phyloP scores from a whole-genome alignment of 1,284 basidiomycete species.

The Marasmius sp. region DNA sequence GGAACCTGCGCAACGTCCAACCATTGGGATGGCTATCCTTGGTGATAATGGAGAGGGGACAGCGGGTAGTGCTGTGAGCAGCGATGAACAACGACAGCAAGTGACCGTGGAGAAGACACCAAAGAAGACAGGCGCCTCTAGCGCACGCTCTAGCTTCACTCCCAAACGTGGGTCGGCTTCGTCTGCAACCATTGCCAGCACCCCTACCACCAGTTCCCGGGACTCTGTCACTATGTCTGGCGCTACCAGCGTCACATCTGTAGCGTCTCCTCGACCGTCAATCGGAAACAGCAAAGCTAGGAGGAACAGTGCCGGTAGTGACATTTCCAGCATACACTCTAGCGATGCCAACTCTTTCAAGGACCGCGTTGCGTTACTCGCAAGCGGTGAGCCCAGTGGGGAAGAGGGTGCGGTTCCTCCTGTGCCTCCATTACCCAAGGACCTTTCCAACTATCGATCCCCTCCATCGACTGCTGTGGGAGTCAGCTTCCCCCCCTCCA shows the following conservation, averaged over 20 bases:
- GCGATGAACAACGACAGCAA: constrained; percentile 46
- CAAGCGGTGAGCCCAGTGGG: constrained; percentile 48
- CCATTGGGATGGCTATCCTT: constrained; percentile 36
- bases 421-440: constrained; percentile 95
- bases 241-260: constrained; percentile 75
- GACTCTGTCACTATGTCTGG: constrained; percentile 81
- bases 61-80: constrained; percentile 41
- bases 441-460: constrained; percentile 77
- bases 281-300: constrained; percentile 49
- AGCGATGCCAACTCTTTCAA: constrained; percentile 61
- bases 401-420: constrained; percentile 82
- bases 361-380: constrained; percentile 64
- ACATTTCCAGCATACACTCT: constrained; percentile 74
- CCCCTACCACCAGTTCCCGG: constrained; percentile 71
- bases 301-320: constrained; percentile 85
- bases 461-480: constrained; percentile 55
- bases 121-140: constrained; percentile 56
- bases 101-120: constrained; percentile 55
- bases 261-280: constrained; percentile 64
- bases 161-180: constrained; percentile 87
- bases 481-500: constrained; percentile 44
- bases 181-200: constrained; percentile 80
- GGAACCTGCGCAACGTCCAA: constrained; percentile 31
- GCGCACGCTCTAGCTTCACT: constrained; percentile 68
- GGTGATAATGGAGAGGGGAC: constrained; percentile 37